A percentile compares a stretch with the other conserved stretches of the same genome.
These are phyloP conservation scores for Penicillium taxi DNA, from an alignment of 495 filamentous ascomycete species.

Conservation along the genomic window DNA sequence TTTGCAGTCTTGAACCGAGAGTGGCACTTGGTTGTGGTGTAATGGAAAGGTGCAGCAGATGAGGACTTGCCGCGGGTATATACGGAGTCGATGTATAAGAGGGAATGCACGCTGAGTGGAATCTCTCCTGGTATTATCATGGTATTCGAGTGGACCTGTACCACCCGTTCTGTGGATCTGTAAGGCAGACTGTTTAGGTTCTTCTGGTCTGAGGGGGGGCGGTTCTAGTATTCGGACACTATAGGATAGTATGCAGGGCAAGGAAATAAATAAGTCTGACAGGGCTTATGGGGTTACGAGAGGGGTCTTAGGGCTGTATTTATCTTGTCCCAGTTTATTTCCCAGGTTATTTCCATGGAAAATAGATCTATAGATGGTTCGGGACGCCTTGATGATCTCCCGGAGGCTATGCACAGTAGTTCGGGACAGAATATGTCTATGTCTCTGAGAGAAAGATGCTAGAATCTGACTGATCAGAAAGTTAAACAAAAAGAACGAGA, in stretches of 20 bases:
- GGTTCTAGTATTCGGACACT: not conserved
- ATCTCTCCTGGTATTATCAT: too few relatives aligned
- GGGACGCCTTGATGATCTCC: not conserved
- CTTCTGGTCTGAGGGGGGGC: too few relatives aligned
- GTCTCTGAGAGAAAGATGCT: not conserved
- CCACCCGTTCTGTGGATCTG: too few relatives aligned
- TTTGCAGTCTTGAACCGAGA: constrained; percentile 16
- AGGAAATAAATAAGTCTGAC: not conserved
- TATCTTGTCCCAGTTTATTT: too few relatives aligned
- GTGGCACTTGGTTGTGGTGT: not conserved
- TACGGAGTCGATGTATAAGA: too few relatives aligned
- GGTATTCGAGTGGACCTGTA: too few relatives aligned
- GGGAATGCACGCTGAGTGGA: too few relatives aligned
- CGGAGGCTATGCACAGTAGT: too few relatives aligned
- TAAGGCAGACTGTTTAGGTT: too few relatives aligned
- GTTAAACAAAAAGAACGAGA: not conserved
- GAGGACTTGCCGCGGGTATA: too few relatives aligned
- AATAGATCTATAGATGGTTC: constrained; percentile 5
- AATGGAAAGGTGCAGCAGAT: constrained; percentile 2
- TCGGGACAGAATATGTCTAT: constrained; percentile 2
- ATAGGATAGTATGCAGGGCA: not conserved
- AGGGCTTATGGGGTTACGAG: not conserved
- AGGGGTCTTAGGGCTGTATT: not conserved
- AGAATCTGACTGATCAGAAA: constrained; percentile 11
- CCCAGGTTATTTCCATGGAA: too few relatives aligned